phyloP scores from a whole-genome alignment of 140 eudicot species.

The Bidens hawaiensis region DNA sequence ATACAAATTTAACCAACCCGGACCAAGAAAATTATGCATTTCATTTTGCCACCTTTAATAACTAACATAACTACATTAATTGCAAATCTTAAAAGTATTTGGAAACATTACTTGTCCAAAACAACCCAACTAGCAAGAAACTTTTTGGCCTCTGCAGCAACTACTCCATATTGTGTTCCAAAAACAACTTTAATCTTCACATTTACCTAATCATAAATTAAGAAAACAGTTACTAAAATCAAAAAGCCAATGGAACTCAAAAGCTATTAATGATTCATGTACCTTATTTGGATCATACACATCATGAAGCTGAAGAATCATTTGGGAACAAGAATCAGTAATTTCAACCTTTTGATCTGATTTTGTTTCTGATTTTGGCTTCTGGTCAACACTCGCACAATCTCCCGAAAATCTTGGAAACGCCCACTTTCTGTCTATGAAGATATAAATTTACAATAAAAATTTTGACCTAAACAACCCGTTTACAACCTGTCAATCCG shows the following conservation, averaged over 20 bases:
- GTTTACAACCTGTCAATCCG: too few relatives aligned
- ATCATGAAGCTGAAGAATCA: constrained; percentile 92
- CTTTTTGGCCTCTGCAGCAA: constrained; percentile 84
- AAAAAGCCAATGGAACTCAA: background rate
- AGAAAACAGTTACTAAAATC: background rate
- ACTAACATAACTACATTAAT: background rate
- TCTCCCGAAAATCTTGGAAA: constrained; percentile 97
- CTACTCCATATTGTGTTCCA: constrained; percentile 67
- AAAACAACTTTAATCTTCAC: constrained; percentile 80
- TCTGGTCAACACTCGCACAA: constrained; percentile 75
- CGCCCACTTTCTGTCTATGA: constrained; percentile 75
- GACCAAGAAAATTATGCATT: background rate
- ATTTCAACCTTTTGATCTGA: constrained; percentile 39
- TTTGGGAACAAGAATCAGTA: constrained; percentile 81
- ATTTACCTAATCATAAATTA: constrained; percentile 43
- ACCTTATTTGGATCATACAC: constrained; percentile 92
- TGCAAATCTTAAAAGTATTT: background rate
- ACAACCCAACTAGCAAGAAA: constrained; percentile 83
- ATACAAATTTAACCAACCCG: too few relatives aligned
- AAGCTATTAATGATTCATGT: background rate
- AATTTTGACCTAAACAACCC: too few relatives aligned
- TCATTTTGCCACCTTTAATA: background rate
- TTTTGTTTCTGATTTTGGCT: constrained; percentile 41
- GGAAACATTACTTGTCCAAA: constrained; percentile 63
- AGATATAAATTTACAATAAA: background rate